Evolutionary conservation across 495 filamentous ascomycete species (phyloP), one percentile per base, ranked within the genome.

Genomic region (Aspergillus affinis): DNA sequence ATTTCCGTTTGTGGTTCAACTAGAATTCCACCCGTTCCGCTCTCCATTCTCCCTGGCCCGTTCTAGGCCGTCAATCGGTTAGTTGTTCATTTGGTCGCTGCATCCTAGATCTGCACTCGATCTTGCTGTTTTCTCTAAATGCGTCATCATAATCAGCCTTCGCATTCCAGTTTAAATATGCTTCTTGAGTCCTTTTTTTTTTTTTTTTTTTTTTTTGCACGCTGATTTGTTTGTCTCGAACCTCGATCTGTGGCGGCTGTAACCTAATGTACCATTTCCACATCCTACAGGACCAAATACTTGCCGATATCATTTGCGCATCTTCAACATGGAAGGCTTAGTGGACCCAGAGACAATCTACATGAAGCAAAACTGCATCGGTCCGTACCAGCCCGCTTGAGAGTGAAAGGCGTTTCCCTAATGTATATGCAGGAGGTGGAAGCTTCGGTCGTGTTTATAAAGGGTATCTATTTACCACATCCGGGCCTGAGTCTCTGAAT

Each of bases 401-500:
- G 44, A 46, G 15, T 58, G 13, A 6, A 18, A 12, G 23, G 17
- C 32, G 18, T 20, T 20, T 48, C 7, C n/a, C 59, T 59, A 61
- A 56, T 48, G 50, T 9, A 12, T 2, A 27, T 54, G 19, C 49
- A 85, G 84, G 84, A 51, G 93, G 93, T 65, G 93, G 93, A 19
- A 97, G 93, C 71, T 97, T 97, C 75, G 93, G 93, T 58, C 90
- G 90, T 73, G 93, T 97, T 49, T 97, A 91, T 81, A 97, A 96
- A 85, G 93, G 89, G 91, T 92, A 82, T 75, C 15, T 1, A 26
- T 4, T 4, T 41, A 46, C 30, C 32, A 48, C 41, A 15, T 65
- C 72, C 82, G 54, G 79, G 63, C 51, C 59, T 10, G 36, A 41
- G 36, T 41, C 3, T 10, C 36, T 15, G 36, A 41, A 15, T 41